Percentiles rank a stretch among this genome's conserved stretches.
Conservation (phyloP, 2,329 filamentous ascomycete species). For the Graphilbum fragrans region DNA sequence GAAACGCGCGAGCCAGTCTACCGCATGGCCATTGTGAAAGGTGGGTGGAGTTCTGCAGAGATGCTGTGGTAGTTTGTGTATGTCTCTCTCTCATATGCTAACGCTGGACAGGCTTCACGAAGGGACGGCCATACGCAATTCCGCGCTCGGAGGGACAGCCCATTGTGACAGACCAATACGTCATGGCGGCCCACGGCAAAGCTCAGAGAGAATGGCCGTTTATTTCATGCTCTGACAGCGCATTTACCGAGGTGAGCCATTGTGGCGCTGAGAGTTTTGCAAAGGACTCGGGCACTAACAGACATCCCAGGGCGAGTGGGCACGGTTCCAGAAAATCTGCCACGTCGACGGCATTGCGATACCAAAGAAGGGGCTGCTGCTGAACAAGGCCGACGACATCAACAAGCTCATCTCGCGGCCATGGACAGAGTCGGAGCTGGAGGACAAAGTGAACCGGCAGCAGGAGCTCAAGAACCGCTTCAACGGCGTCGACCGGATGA, state of each 20-base stretch:
- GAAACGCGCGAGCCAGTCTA: constrained; percentile 66
- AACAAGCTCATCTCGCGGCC: constrained; percentile 64
- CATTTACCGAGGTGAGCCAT: constrained; percentile 82
- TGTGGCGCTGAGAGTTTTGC: too few species aligned
- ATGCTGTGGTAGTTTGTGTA: background rate
- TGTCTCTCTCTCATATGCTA: background rate
- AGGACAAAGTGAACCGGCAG: constrained; percentile 62
- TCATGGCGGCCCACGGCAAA: constrained; percentile 70
- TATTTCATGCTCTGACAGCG: constrained; percentile 74
- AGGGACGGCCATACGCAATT: constrained; percentile 74
- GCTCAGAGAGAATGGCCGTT: constrained; percentile 79
- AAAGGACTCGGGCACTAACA: background rate
- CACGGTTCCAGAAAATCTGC: constrained; percentile 66
- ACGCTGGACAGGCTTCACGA: constrained; percentile 50
- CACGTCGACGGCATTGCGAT: constrained; percentile 58
- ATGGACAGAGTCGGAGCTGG: constrained; percentile 76
- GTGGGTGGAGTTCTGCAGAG: constrained; percentile 33
- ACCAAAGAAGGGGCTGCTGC: constrained; percentile 59
- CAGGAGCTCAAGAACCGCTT: constrained; percentile 55
- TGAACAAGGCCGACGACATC: constrained; percentile 68
- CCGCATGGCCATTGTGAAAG: constrained; percentile 78
- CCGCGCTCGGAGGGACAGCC: constrained; percentile 59
- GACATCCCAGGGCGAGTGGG: constrained; percentile 54
- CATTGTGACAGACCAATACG: constrained; percentile 79
- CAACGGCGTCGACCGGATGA: constrained; percentile 54